A percentile compares a stretch with the other conserved stretches of the same genome.
These are phyloP conservation scores for Lichtheimia ramosa DNA, from an alignment of 371 early-diverging fungal species.

Conservation along the genomic window DNA sequence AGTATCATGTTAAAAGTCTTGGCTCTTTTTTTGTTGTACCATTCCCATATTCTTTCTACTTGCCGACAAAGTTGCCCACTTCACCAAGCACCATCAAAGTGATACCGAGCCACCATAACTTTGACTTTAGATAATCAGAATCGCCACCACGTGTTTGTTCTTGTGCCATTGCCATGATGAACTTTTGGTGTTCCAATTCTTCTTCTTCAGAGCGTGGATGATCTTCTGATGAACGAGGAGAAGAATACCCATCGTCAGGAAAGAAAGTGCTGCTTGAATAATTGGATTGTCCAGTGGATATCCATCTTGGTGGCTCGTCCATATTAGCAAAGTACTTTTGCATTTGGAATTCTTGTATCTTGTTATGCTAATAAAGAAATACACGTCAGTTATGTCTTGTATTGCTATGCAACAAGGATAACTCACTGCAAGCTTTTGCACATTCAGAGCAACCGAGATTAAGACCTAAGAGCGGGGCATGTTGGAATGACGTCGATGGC, in stretches of 20 bases:
- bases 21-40: too few species aligned
- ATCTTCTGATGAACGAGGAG: conserved; percentile 50
- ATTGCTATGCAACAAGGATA: neutral
- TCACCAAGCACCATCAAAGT: conserved; percentile 76
- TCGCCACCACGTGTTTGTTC: conserved; percentile 37
- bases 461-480: conserved; percentile 41
- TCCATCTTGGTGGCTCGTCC: conserved; percentile 49
- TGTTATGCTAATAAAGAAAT: conserved; percentile 36
- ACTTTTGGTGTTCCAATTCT: conserved; percentile 37
- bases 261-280: conserved; percentile 29
- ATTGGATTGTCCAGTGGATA: conserved; percentile 21
- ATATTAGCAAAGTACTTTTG: conserved; percentile 47
- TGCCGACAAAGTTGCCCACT: conserved; percentile 60
- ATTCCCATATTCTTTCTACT: neutral
- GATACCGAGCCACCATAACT: conserved; percentile 77
- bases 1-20: too few species aligned
- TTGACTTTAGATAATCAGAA: conserved; percentile 57
- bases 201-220: conserved; percentile 20
- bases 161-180: conserved; percentile 45
- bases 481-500: too few species aligned
- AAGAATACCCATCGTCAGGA: conserved; percentile 53
- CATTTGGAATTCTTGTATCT: conserved; percentile 44
- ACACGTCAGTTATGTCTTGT: neutral
- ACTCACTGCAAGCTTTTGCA: conserved; percentile 69
- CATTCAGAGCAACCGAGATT: conserved; percentile 69